These are phyloP conservation scores for Linaria vulgaris DNA, from an alignment of 257 asterid species.

Conservation along the genomic window DNA sequence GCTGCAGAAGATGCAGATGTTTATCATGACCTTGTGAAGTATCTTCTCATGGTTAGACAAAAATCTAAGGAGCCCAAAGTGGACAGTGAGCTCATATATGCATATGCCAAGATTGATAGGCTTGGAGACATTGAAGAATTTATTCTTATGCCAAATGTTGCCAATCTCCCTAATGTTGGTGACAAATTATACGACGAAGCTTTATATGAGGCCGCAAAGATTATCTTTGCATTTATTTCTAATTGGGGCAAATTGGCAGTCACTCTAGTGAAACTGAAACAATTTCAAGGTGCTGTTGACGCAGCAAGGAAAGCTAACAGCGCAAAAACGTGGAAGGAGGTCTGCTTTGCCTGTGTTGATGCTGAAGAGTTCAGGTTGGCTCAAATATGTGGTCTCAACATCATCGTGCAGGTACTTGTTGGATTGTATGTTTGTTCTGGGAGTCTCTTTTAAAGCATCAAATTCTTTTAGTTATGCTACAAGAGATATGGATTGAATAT, in stretches of 20 bases:
- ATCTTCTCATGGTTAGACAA: slow-evolving; percentile 97
- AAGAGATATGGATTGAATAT: not conserved
- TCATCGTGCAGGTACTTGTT: slow-evolving; percentile 82
- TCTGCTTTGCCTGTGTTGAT: slow-evolving; percentile 96
- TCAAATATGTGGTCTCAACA: slow-evolving; percentile 98
- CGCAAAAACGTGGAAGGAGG: slow-evolving; percentile 96
- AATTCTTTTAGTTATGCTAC: not conserved
- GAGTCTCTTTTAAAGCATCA: not conserved
- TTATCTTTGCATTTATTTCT: slow-evolving; percentile 79
- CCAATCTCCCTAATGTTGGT: slow-evolving; percentile 96
- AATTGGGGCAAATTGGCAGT: slow-evolving; percentile 95
- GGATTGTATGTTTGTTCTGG: not conserved
- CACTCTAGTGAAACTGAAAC: slow-evolving; percentile 84
- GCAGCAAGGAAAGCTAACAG: slow-evolving; percentile 98
- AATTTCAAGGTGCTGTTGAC: slow-evolving; percentile 96
- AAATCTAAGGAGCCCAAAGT: slow-evolving; percentile 95
- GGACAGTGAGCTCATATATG: slow-evolving; percentile 95
- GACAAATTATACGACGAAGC: slow-evolving; percentile 98
- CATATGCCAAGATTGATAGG: slow-evolving; percentile 95
- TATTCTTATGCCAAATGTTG: slow-evolving; percentile 98
- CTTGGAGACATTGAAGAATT: slow-evolving; percentile 95
- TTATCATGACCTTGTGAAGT: slow-evolving; percentile 92
- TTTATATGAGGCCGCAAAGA: slow-evolving; percentile 94
- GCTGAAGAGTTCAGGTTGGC: slow-evolving; percentile 99
- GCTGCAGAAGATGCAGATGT: slow-evolving; percentile 89